A percentile compares a stretch with the other conserved stretches of the same genome.
Conservation (phyloP, 2,329 filamentous ascomycete genomes). For the Celoporthe dispersa region DNA sequence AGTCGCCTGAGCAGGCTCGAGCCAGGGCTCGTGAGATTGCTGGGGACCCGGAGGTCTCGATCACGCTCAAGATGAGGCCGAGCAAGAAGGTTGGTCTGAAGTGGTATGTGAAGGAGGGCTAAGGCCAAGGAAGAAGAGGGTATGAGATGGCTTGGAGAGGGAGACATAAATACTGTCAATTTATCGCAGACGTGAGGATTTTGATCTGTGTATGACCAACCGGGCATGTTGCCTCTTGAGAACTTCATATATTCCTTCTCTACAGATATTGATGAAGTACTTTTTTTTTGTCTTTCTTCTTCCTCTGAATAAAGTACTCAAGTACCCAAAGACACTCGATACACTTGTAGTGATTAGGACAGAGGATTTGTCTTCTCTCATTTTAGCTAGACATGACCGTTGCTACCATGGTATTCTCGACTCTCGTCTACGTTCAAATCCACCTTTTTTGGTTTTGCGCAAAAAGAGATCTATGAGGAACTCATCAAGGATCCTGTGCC, state of each 20-base stretch:
- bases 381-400: neutral
- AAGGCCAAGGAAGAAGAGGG: too few species aligned
- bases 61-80: slow-evolving; percentile 13
- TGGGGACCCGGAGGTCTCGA: neutral
- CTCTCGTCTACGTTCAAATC: neutral
- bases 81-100: slow-evolving; percentile 19
- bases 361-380: neutral
- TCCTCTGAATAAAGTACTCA: too few species aligned
- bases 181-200: neutral
- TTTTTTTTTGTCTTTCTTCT: too few species aligned
- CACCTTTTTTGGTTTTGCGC: neutral
- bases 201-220: neutral
- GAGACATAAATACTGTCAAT: neutral
- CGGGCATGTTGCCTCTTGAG: neutral
- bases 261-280: too few species aligned
- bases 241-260: neutral
- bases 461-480: neutral
- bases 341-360: neutral
- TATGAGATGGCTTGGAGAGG: neutral
- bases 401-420: slow-evolving; percentile 9
- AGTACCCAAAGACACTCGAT: too few species aligned
- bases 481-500: neutral
- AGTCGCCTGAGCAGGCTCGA: slow-evolving; percentile 12
- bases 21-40: neutral
- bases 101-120: slow-evolving; percentile 4